phyloP scores from a whole-genome alignment of 495 filamentous ascomycete species.

The Beverwykella pulmonaria region DNA sequence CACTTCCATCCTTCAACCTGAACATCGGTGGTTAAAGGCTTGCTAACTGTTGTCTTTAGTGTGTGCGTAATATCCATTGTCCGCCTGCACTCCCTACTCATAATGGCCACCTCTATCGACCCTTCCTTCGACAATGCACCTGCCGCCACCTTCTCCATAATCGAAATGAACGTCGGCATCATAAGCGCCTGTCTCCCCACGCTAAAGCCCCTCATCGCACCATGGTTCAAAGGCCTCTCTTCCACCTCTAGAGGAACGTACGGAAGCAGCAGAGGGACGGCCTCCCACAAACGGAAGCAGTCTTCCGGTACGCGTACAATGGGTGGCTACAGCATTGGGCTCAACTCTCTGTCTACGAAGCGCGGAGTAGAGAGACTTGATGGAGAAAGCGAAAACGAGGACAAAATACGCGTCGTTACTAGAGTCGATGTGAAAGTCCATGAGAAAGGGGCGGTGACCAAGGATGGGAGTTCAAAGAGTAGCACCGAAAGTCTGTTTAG shows the following conservation, averaged over 20 bases:
- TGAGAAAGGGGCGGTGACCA: not conserved
- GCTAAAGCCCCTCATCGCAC: conserved; percentile 36
- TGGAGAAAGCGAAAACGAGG: not conserved
- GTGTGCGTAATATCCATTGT: conserved; percentile 43
- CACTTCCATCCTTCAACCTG: not conserved
- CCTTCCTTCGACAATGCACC: conserved; percentile 40
- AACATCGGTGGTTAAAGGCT: not conserved
- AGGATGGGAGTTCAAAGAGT: conserved; percentile 15
- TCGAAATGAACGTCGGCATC: conserved; percentile 42
- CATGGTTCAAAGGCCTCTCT: conserved; percentile 34
- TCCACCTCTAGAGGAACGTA: not conserved
- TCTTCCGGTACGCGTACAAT: not conserved
- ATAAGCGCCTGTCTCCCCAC: conserved; percentile 44
- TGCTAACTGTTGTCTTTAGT: conserved; percentile 10
- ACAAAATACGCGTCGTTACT: conserved; percentile 22
- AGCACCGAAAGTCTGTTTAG: conserved; percentile 5
- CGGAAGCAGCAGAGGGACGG: not conserved
- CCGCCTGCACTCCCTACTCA: conserved; percentile 41
- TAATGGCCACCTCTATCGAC: conserved; percentile 36
- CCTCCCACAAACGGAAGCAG: conserved; percentile 3
- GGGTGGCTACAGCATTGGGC: not conserved
- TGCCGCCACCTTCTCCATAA: conserved; percentile 37
- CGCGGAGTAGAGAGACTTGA: conserved; percentile 13
- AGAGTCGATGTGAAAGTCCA: conserved; percentile 15
- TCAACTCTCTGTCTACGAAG: conserved; percentile 1